A percentile compares a stretch with the other conserved stretches of the same genome.
These are phyloP conservation scores for Dissophora ornata DNA, from an alignment of 192 early-diverging fungal genomes.

Conservation along the genomic window DNA sequence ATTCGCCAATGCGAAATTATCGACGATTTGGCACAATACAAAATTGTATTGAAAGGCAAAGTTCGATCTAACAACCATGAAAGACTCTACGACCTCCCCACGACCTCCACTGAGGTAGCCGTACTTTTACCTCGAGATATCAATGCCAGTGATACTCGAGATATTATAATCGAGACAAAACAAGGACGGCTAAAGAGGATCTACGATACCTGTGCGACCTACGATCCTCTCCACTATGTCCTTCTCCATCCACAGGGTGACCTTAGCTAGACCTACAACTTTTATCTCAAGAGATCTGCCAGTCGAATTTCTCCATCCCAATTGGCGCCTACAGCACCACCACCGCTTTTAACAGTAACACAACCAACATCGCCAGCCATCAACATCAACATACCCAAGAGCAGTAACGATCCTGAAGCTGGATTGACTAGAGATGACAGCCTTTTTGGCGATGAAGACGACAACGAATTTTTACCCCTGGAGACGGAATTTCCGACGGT, in stretches of 20 bases:
- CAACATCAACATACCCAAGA: too few species aligned
- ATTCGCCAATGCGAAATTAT: not conserved
- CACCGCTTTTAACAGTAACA: too few species aligned
- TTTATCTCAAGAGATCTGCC: not conserved
- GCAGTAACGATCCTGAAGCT: too few species aligned
- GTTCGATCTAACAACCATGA: not conserved
- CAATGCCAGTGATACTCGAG: not conserved
- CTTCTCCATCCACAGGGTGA: constrained; percentile 23
- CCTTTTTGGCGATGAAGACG: too few species aligned
- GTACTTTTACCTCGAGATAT: constrained; percentile 4
- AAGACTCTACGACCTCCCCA: constrained; percentile 4
- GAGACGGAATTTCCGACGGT: too few species aligned
- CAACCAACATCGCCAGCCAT: too few species aligned
- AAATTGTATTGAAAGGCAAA: not conserved
- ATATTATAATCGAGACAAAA: constrained; percentile 12
- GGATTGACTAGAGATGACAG: too few species aligned
- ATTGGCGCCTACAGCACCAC: too few species aligned
- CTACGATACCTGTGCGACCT: constrained; percentile 10
- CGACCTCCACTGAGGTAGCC: constrained; percentile 12
- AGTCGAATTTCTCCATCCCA: not conserved
- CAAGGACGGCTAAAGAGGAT: not conserved
- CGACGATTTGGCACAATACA: not conserved
- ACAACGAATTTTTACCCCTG: too few species aligned
- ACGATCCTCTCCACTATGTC: constrained; percentile 22
- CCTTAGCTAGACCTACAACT: constrained; percentile 5